Evolutionary conservation across 192 early-diverging fungal species (phyloP).

Genomic region (Coemansia sp.): DNA sequence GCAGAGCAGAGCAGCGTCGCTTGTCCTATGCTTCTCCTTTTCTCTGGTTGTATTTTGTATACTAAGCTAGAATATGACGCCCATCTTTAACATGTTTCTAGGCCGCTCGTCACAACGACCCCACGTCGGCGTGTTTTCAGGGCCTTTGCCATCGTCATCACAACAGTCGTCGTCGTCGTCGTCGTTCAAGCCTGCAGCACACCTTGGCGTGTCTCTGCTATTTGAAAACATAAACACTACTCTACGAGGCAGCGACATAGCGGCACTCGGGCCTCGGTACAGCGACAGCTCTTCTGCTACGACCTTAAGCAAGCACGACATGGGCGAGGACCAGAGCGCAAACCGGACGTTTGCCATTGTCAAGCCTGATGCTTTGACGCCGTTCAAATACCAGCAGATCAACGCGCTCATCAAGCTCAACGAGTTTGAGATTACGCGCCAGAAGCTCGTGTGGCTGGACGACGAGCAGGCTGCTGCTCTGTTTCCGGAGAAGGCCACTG

Average conservation of each 20-base stretch:
- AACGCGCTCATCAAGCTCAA: slow-evolving; percentile 58
- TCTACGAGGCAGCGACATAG: background rate
- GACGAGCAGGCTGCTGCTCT: slow-evolving; percentile 46
- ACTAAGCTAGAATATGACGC: slow-evolving; percentile 23
- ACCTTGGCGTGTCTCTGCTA: slow-evolving; percentile 44
- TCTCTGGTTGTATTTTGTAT: background rate
- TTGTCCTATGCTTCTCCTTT: background rate
- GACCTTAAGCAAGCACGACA: slow-evolving; percentile 14
- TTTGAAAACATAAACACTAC: slow-evolving; percentile 42
- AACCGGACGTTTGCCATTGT: slow-evolving; percentile 62
- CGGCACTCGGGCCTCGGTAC: slow-evolving; percentile 11
- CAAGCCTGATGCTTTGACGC: slow-evolving; percentile 63
- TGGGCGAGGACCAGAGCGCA: slow-evolving; percentile 31
- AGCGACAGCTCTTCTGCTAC: background rate
- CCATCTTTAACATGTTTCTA: slow-evolving; percentile 43
- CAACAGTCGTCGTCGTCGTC: slow-evolving; percentile 6
- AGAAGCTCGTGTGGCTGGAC: slow-evolving; percentile 58
- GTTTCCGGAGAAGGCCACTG: slow-evolving; percentile 47
- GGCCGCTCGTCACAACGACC: slow-evolving; percentile 50
- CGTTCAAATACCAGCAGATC: slow-evolving; percentile 58
- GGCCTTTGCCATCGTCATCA: slow-evolving; percentile 9
- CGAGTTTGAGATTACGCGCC: slow-evolving; percentile 57
- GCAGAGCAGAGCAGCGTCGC: background rate
- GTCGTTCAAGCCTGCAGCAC: slow-evolving; percentile 34
- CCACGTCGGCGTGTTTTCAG: slow-evolving; percentile 37